phyloP scores from a whole-genome alignment of 306 rosid genomes.

The Begonia masoniana region DNA sequence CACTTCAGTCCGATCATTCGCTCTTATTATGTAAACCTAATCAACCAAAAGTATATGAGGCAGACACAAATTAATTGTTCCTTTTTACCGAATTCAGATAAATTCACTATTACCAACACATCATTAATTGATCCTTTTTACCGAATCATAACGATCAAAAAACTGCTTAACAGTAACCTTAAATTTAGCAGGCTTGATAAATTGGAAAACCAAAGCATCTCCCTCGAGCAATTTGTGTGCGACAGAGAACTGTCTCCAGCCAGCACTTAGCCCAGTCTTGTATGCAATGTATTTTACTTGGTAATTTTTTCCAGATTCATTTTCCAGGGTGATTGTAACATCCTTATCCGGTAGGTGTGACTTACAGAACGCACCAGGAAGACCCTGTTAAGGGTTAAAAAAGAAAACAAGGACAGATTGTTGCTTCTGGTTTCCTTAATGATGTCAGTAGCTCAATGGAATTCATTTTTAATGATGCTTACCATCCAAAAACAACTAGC shows the following conservation, averaged over 20 bases:
- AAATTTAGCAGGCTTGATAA: constrained; percentile 68
- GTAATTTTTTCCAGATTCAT: constrained; percentile 59
- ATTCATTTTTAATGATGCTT: constrained; percentile 7
- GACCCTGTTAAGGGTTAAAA: constrained; percentile 31
- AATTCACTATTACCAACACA: background rate
- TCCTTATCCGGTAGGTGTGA: constrained; percentile 55
- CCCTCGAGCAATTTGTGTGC: constrained; percentile 76
- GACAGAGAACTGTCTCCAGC: constrained; percentile 91
- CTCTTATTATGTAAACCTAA: constrained; percentile 58
- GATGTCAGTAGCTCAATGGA: background rate
- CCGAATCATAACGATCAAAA: background rate
- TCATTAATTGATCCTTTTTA: background rate
- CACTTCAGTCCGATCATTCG: constrained; percentile 36
- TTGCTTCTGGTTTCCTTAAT: no score
- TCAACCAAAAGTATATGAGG: background rate
- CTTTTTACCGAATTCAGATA: constrained; percentile 1
- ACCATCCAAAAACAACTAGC: constrained; percentile 94
- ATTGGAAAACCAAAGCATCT: constrained; percentile 75
- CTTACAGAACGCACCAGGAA: constrained; percentile 69
- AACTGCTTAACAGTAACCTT: constrained; percentile 33
- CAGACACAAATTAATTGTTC: background rate
- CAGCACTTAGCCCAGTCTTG: constrained; percentile 83
- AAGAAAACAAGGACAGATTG: background rate
- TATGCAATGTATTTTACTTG: constrained; percentile 60
- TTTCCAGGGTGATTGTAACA: constrained; percentile 51